These are phyloP conservation scores for Phytophthora sojae DNA, from an alignment of 352 stramenopile genomes.

Conservation along the genomic window DNA sequence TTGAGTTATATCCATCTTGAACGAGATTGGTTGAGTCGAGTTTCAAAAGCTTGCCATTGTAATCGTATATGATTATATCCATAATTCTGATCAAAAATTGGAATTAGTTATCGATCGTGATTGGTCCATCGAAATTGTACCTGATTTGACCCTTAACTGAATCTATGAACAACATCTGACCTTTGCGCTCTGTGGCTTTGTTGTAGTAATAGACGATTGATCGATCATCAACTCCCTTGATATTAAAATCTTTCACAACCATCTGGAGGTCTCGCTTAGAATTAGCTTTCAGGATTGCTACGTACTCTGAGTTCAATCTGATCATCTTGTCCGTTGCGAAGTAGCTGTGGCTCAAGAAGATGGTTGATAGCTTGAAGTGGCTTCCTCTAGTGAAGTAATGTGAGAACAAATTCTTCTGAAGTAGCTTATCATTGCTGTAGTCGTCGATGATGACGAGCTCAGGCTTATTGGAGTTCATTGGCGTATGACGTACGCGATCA, in stretches of 20 bases:
- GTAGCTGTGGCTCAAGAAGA: background rate
- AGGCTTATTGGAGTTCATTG: too few species aligned
- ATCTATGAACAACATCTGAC: background rate
- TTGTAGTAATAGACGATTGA: background rate
- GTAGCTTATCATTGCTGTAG: too few species aligned
- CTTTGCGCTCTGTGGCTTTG: background rate
- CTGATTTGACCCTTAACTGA: background rate
- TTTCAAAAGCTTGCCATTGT: too few species aligned
- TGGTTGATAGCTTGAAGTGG: background rate
- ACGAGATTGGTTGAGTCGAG: too few species aligned
- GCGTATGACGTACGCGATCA: too few species aligned
- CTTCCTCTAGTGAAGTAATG: too few species aligned
- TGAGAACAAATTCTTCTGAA: too few species aligned
- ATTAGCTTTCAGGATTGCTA: background rate
- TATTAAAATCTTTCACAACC: background rate
- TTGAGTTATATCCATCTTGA: too few species aligned
- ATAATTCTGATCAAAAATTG: too few species aligned
- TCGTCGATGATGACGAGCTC: too few species aligned
- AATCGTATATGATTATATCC: too few species aligned
- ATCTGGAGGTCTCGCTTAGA: background rate
- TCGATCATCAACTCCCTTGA: background rate
- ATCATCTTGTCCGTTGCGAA: background rate
- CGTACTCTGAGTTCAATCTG: background rate
- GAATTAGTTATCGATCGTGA: too few species aligned
- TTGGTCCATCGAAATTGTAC: background rate